Evolutionary conservation across 73 alveolate species (phyloP).

Genomic region (Tetrahymena elliotti): DNA sequence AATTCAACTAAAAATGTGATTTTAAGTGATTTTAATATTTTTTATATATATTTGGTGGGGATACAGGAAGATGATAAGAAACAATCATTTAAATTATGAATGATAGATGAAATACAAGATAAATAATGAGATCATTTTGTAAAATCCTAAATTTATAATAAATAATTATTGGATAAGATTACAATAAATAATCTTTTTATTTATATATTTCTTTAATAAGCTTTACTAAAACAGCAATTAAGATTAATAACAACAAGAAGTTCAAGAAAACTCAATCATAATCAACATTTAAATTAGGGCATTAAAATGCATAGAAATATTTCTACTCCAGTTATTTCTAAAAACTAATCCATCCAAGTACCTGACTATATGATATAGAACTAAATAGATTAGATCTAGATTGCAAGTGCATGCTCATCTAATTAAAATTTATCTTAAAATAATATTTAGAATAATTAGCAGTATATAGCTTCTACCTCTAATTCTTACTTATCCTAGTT

Average conservation of each 20-base stretch:
- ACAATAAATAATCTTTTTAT: neutral
- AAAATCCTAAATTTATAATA: neutral
- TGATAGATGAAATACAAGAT: neutral
- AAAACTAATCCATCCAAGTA: neutral
- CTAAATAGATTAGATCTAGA: neutral
- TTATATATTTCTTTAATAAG: neutral
- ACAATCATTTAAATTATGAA: too few species aligned
- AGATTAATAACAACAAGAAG: neutral
- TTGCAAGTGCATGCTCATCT: neutral
- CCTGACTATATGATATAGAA: neutral
- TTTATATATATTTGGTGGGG: neutral
- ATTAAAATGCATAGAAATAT: neutral
- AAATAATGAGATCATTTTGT: neutral
- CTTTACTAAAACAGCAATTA: neutral
- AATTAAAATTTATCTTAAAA: neutral
- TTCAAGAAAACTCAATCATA: neutral
- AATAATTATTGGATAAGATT: neutral
- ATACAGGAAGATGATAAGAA: neutral
- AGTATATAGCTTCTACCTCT: neutral
- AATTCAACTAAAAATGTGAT: neutral
- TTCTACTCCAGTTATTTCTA: neutral
- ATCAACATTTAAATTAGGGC: neutral
- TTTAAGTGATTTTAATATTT: too few species aligned
- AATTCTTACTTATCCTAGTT: neutral
- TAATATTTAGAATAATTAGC: neutral